phyloP scores from a whole-genome alignment of 73 alveolate genomes.

The Symbiodinium pilosum region DNA sequence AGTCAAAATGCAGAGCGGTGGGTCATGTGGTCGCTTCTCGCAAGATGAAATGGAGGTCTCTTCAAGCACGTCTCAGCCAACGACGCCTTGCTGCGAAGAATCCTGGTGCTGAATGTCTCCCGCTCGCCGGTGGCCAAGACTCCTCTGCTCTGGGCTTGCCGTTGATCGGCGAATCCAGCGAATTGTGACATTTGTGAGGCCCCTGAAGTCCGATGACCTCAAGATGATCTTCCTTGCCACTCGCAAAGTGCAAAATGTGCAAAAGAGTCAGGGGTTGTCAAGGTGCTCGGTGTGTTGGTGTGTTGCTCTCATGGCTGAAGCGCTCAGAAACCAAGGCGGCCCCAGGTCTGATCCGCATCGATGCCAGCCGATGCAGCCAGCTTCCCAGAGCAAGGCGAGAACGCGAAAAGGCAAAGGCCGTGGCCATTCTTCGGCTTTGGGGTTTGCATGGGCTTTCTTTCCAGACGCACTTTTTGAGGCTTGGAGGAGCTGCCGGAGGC shows the following conservation, averaged over 20 bases:
- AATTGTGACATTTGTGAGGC: neutral
- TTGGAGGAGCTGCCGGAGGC: neutral
- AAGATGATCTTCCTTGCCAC: neutral
- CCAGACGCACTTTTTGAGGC: no score
- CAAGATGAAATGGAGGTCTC: neutral
- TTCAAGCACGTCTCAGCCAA: neutral
- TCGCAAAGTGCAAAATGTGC: neutral
- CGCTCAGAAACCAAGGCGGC: neutral
- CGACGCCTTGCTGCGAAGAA: neutral
- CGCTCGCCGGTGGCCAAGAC: neutral
- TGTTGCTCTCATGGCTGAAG: no score
- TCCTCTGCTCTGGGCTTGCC: neutral
- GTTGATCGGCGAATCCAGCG: neutral
- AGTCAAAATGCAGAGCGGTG: neutral
- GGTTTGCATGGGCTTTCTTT: no score
- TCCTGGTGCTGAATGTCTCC: constrained; percentile 18
- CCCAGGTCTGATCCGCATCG: neutral
- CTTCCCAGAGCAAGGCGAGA: neutral
- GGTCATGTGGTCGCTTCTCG: neutral
- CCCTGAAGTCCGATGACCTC: neutral
- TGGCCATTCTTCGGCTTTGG: no score
- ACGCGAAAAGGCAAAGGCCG: neutral
- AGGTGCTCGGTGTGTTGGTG: no score
- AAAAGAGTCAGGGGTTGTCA: no score
- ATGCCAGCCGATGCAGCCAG: neutral